Conservation (phyloP, 257 asterid genomes). For the Ophiorrhiza pumila region DNA sequence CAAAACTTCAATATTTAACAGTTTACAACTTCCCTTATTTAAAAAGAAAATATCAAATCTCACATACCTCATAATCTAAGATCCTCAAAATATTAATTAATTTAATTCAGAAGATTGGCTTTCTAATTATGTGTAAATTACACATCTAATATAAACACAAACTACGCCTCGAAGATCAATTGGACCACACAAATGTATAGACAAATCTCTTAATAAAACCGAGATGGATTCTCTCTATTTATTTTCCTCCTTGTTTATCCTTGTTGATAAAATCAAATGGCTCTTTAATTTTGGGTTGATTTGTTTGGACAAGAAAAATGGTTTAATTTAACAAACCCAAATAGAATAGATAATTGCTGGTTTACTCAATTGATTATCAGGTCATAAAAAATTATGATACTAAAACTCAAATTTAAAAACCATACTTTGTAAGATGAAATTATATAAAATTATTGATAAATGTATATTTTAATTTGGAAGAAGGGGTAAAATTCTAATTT, state of each 20-base stretch:
- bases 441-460: too few relatives aligned
- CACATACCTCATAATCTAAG: not conserved
- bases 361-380: too few relatives aligned
- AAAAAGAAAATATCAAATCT: constrained; percentile 14
- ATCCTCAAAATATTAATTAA: not conserved
- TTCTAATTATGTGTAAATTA: not conserved
- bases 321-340: too few relatives aligned
- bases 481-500: too few relatives aligned
- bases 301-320: too few relatives aligned
- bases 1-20: not conserved
- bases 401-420: too few relatives aligned
- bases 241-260: not conserved
- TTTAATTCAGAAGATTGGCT: constrained; percentile 11
- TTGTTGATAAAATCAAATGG: too few relatives aligned
- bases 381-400: too few relatives aligned
- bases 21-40: constrained; percentile 3
- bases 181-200: not conserved
- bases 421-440: too few relatives aligned
- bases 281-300: too few relatives aligned
- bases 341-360: too few relatives aligned
- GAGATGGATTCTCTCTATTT: not conserved
- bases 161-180: not conserved
- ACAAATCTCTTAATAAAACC: not conserved
- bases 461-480: too few relatives aligned
- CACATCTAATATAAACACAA: constrained; percentile 5